Conservation (phyloP, 352 stramenopile species). For the Globisporangium camurandrum region DNA sequence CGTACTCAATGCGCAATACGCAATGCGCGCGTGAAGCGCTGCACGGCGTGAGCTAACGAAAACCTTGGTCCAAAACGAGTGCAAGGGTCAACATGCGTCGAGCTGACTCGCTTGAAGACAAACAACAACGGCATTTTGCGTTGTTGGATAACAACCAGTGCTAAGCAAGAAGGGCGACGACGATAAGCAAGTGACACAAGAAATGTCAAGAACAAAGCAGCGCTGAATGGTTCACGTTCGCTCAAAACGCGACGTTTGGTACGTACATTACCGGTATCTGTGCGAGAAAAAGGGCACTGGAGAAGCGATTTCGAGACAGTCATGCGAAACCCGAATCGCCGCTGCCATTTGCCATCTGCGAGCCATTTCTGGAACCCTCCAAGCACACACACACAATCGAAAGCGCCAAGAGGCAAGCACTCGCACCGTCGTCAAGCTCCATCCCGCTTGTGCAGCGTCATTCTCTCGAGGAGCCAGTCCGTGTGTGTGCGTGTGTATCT, state of each 20-base stretch:
- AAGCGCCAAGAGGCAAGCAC: slow-evolving; percentile 14
- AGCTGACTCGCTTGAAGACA: no score
- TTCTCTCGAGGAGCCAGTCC: no score
- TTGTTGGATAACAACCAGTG: not conserved
- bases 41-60: no score
- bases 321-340: slow-evolving; percentile 10
- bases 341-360: no score
- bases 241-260: no score
- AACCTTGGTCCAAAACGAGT: not conserved
- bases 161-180: not conserved
- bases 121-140: not conserved
- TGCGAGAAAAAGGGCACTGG: slow-evolving; percentile 9
- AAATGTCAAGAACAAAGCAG: not conserved
- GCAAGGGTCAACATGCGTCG: not conserved
- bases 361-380: not conserved
- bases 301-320: not conserved
- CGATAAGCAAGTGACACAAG: not conserved
- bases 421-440: not conserved
- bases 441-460: not conserved
- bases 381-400: slow-evolving; percentile 8
- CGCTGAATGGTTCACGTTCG: not conserved
- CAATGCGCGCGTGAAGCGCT: no score
- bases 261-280: no score
- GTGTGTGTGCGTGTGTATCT: no score
- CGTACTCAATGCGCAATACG: no score